Conservation (phyloP, 2,329 filamentous ascomycete species). For the Tothia fuscella region DNA sequence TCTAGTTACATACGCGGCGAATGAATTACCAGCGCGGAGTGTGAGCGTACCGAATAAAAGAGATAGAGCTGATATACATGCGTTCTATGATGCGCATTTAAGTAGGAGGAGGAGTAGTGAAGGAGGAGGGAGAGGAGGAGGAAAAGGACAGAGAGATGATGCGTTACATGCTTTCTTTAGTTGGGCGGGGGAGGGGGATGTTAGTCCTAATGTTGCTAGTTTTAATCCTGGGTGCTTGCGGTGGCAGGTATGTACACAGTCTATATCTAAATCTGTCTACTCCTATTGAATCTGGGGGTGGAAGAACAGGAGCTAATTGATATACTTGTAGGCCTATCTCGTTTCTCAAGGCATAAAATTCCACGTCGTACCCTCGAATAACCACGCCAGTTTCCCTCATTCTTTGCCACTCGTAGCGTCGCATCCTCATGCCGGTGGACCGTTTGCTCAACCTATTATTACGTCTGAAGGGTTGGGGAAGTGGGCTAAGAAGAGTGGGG, state of each 20-base stretch:
- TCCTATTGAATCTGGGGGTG: neutral
- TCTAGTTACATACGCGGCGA: constrained; percentile 60
- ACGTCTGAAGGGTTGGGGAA: constrained; percentile 26
- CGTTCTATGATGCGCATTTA: constrained; percentile 45
- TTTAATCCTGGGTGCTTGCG: constrained; percentile 90
- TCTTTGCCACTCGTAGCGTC: constrained; percentile 80
- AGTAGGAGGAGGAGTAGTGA: too few relatives aligned
- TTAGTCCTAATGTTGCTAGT: constrained; percentile 36
- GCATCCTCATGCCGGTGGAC: neutral
- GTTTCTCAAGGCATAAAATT: constrained; percentile 62
- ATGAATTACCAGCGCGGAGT: constrained; percentile 55
- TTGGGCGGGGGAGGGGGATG: constrained; percentile 3
- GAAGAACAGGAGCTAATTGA: neutral
- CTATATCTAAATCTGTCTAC: too few relatives aligned
- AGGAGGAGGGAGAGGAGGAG: constrained; percentile 45
- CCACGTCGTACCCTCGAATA: constrained; percentile 60
- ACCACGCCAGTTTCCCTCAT: constrained; percentile 85
- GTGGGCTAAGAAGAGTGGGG: constrained; percentile 25
- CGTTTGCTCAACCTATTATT: constrained; percentile 15
- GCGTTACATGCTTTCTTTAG: constrained; percentile 7
- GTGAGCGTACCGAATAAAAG: constrained; percentile 30
- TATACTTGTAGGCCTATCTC: constrained; percentile 59
- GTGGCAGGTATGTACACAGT: constrained; percentile 63
- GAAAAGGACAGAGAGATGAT: constrained; percentile 32
- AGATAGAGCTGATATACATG: constrained; percentile 51